Evolutionary conservation across 306 rosid genomes (phyloP).

Genomic region (Lablab purpureus): DNA sequence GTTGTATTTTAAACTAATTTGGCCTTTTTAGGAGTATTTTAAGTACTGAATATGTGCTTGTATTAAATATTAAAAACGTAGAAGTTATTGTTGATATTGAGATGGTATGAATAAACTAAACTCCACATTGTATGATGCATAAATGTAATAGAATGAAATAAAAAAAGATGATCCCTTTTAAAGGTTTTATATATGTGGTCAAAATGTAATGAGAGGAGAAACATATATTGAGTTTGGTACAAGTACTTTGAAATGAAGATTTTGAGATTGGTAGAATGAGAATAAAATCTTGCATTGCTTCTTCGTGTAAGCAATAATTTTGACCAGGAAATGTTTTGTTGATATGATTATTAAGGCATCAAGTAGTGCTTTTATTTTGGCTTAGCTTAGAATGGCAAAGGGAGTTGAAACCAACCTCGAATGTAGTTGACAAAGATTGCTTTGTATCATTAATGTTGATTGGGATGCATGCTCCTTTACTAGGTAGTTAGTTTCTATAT

Average conservation of each 20-base stretch:
- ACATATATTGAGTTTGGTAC: neutral
- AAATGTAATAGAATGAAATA: no score
- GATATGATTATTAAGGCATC: neutral
- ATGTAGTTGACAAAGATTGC: neutral
- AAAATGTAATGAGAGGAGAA: neutral
- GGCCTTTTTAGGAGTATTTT: no score
- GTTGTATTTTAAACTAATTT: no score
- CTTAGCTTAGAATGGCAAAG: slow-evolving; percentile 8
- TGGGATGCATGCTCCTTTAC: neutral
- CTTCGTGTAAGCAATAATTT: neutral
- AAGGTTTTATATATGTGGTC: neutral
- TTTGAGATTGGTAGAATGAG: slow-evolving; percentile 3
- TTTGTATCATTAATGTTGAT: neutral
- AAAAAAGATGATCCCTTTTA: neutral
- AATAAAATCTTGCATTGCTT: neutral
- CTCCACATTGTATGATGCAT: no score
- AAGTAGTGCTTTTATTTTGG: neutral
- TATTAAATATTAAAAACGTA: no score
- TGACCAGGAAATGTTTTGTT: slow-evolving; percentile 7
- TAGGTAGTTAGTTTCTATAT: slow-evolving; percentile 7
- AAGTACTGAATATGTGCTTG: neutral
- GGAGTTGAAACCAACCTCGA: neutral
- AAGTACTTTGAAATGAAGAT: neutral
- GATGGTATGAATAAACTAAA: no score
- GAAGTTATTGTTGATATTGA: no score